Percentiles rank a stretch among this genome's conserved stretches.
Evolutionary conservation across 75 land plant species (phyloP).

Genomic region (Selaginella tamariscina): DNA sequence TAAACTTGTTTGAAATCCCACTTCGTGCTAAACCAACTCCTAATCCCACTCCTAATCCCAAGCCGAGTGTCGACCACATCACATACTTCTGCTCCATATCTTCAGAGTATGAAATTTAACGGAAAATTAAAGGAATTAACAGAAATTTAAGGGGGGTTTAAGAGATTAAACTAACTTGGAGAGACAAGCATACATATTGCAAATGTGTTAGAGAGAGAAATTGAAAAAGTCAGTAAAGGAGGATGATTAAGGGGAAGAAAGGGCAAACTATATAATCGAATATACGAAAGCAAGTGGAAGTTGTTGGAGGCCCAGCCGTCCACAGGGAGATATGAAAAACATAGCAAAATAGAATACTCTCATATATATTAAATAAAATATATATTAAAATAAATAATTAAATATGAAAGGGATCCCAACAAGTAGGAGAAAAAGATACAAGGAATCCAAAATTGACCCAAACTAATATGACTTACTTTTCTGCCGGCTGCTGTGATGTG

Average conservation of each 20-base stretch:
- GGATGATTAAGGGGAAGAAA: neutral
- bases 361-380: too few relatives aligned
- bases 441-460: neutral
- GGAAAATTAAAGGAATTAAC: neutral
- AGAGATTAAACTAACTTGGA: neutral
- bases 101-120: neutral
- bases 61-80: slow-evolving; percentile 48
- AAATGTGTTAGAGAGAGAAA: neutral
- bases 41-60: slow-evolving; percentile 71
- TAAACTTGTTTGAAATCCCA: slow-evolving; percentile 22
- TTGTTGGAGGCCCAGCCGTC: neutral
- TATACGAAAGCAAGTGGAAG: slow-evolving; percentile 1
- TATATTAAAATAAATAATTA: neutral
- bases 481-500: too few relatives aligned
- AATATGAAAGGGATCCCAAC: neutral
- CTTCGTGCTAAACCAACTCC: slow-evolving; percentile 53
- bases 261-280: neutral
- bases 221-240: neutral
- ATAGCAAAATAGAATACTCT: too few relatives aligned
- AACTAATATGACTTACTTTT: too few relatives aligned
- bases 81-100: slow-evolving; percentile 48
- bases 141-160: neutral
- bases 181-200: neutral
- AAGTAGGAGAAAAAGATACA: neutral
- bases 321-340: neutral